phyloP scores from a whole-genome alignment of 2,329 filamentous ascomycete genomes.

The Pseudogymnoascus sp. region DNA sequence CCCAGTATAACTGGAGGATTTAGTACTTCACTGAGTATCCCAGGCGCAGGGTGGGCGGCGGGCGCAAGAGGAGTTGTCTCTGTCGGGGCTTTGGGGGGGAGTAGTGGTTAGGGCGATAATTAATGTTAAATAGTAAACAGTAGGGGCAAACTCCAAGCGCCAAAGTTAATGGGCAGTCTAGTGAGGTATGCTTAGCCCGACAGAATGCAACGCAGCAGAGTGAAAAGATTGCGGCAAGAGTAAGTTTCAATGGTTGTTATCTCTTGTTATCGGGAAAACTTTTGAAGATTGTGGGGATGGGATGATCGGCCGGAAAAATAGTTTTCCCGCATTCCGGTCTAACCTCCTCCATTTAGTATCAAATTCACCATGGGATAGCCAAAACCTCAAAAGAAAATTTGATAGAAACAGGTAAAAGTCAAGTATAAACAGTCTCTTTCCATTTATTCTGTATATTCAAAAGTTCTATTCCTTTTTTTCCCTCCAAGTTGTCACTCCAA shows the following conservation, averaged over 20 bases:
- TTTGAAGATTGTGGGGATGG: conserved; percentile 3
- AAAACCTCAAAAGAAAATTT: not conserved
- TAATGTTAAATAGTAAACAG: conserved; percentile 2
- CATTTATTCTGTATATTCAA: not conserved
- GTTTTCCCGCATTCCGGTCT: not conserved
- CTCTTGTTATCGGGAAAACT: conserved; percentile 9
- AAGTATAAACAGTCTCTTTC: not conserved
- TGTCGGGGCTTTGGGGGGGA: not conserved
- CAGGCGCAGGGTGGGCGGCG: conserved; percentile 12
- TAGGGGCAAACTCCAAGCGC: not conserved
- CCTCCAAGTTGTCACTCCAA: not conserved
- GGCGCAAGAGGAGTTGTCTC: not conserved
- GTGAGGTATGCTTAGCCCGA: not conserved
- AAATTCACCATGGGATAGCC: not conserved
- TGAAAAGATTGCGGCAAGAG: conserved; percentile 1
- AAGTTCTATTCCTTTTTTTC: not conserved
- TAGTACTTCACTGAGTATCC: conserved; percentile 10
- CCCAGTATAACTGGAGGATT: conserved; percentile 18
- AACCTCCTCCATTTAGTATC: not conserved
- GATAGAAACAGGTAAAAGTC: not conserved
- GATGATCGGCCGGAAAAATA: not conserved
- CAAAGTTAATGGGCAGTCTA: not conserved
- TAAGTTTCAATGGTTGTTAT: not conserved
- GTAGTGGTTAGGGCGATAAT: not conserved
- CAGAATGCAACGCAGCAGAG: not conserved